phyloP scores from a whole-genome alignment of 257 asterid genomes.

The Gynochthodes officinalis region DNA sequence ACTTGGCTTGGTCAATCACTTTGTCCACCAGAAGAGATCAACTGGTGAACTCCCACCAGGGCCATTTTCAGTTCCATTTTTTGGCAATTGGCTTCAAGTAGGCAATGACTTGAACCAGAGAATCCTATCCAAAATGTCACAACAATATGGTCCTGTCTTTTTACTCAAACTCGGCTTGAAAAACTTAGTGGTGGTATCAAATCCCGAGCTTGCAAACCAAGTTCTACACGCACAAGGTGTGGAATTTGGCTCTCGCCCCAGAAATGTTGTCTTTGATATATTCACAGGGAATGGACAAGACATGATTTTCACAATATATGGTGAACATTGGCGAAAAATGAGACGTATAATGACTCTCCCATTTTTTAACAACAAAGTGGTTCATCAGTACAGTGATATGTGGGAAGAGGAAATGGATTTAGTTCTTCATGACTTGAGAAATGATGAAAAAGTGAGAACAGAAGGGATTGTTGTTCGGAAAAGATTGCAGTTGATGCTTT shows the following conservation, averaged over 20 bases:
- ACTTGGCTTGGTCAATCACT: slow-evolving; percentile 21
- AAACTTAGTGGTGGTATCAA: slow-evolving; percentile 35
- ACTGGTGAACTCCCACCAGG: slow-evolving; percentile 31
- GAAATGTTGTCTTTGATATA: slow-evolving; percentile 44
- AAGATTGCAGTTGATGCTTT: slow-evolving; percentile 44
- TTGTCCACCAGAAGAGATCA: slow-evolving; percentile 4
- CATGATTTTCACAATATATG: slow-evolving; percentile 52
- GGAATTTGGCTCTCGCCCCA: slow-evolving; percentile 41
- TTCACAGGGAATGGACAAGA: slow-evolving; percentile 50
- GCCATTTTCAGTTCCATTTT: slow-evolving; percentile 33
- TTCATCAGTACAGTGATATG: slow-evolving; percentile 32
- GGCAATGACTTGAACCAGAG: slow-evolving; percentile 42
- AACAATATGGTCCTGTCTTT: slow-evolving; percentile 31
- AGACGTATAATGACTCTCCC: slow-evolving; percentile 46
- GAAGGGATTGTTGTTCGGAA: slow-evolving; percentile 40
- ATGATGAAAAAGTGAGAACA: slow-evolving; percentile 11
- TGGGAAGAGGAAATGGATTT: slow-evolving; percentile 42
- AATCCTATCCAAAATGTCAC: slow-evolving; percentile 30
- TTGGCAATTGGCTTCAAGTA: slow-evolving; percentile 45
- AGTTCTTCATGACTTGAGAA: slow-evolving; percentile 35
- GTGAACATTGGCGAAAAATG: slow-evolving; percentile 53
- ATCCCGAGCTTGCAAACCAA: slow-evolving; percentile 36
- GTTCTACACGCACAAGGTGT: slow-evolving; percentile 43
- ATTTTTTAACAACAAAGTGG: slow-evolving; percentile 50
- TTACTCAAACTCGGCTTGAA: slow-evolving; percentile 38